phyloP scores from a whole-genome alignment of 2,329 filamentous ascomycete genomes.

The Xylaria hypoxylon region DNA sequence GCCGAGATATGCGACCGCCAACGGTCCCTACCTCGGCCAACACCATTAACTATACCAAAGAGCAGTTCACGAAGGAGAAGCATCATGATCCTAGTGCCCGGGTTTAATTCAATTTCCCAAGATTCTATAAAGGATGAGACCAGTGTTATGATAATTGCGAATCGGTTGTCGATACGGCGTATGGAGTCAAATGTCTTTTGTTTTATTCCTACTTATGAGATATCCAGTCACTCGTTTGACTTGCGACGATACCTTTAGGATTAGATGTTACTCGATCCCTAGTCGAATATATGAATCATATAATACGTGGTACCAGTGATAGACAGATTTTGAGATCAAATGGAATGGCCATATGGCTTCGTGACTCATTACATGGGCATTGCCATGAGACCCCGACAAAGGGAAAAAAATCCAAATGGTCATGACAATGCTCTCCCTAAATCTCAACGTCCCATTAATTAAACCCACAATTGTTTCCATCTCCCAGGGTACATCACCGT shows the following conservation, averaged over 20 bases:
- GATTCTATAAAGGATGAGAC: background rate
- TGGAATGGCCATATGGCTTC: constrained; percentile 16
- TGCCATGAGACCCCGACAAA: background rate
- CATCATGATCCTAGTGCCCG: constrained; percentile 46
- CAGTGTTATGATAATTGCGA: background rate
- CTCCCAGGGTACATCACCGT: no score
- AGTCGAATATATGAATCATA: constrained; percentile 8
- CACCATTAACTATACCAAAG: constrained; percentile 43
- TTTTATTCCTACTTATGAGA: background rate
- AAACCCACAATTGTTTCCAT: background rate
- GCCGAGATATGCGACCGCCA: constrained; percentile 46
- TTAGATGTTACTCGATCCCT: background rate
- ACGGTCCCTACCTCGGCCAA: constrained; percentile 43
- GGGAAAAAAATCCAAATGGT: background rate
- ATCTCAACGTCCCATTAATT: background rate
- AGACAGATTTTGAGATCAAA: constrained; percentile 5
- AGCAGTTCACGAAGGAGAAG: constrained; percentile 46
- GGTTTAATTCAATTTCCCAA: constrained; percentile 36
- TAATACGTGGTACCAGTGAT: constrained; percentile 6
- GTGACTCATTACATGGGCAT: constrained; percentile 18
- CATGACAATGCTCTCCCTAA: background rate
- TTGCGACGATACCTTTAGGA: constrained; percentile 24
- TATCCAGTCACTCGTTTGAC: constrained; percentile 18
- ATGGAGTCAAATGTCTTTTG: background rate
- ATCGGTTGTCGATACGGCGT: constrained; percentile 3